Base-by-base conservation (phyloP, 768 basidiomycete genomes). In the Cubamyces lactineus region DNA sequence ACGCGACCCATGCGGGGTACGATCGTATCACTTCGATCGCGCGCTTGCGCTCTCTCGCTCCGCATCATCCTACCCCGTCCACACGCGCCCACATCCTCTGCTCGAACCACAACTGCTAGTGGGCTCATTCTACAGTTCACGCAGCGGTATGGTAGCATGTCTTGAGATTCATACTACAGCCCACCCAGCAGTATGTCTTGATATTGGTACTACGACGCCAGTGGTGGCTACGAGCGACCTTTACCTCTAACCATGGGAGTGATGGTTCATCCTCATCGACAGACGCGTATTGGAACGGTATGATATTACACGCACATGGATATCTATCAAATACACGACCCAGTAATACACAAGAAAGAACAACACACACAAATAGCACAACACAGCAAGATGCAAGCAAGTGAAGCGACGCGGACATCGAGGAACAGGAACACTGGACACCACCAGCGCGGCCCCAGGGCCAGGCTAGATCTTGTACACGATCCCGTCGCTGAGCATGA, bases 401-500 rank as follows among this genome's bases (percentile, higher is more conserved):
- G 47, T 21, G 40, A 23, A 30, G 21, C 19, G 11, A 49, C 13
- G 45, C 13, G 5, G 30, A 21, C 26, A 6, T 39, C 24, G 56
- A 38, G 39, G 59, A 26, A 45, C 21, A 42, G n/a, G 8, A 30
- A 19, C 16, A 28, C 7, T 48, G 26, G 9, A 23, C 38, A 38
- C 41, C 21, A 28, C 23, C 42, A 9, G 30, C 30, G 26, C 16
- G 24, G 1, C 8, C 13, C 28, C 4, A 43, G n/a, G 45, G 6
- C 28, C 4, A 43, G n/a, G 45, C 75, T 78, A 93, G 59, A 94
- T 85, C 74, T 87, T 93, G 78, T 96, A 96, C 55, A 96, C 83
- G 59, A 92, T 86, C 34, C 88, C 91, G 34, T 91, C 92, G 65
- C 88, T 89, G 68, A 94, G 80, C 91, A 97, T 93, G 64, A 98